A percentile compares a stretch with the other conserved stretches of the same genome.
phyloP scores from a whole-genome alignment of 2,329 filamentous ascomycete genomes.

The Didymella exigua region DNA sequence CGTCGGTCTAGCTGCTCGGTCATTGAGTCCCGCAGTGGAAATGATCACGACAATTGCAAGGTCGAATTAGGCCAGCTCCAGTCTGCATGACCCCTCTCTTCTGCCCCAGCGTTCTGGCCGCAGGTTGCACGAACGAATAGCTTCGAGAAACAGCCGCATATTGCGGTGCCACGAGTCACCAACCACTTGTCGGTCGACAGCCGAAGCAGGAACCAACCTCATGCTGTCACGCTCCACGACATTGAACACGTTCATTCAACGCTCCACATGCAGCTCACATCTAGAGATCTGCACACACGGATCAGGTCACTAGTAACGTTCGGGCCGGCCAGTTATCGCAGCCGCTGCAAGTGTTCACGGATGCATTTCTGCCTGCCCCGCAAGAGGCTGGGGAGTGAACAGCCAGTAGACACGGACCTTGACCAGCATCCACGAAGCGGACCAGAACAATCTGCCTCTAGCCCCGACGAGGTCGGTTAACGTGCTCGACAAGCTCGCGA shows the following conservation, averaged over 20 bases:
- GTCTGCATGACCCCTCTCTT: constrained; percentile 24
- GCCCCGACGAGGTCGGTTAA: constrained; percentile 39
- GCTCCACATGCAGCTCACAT: constrained; percentile 35
- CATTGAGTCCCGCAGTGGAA: constrained; percentile 38
- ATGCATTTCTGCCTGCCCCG: constrained; percentile 25
- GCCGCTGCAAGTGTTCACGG: constrained; percentile 46
- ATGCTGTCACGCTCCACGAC: constrained; percentile 24
- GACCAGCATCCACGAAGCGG: constrained; percentile 23
- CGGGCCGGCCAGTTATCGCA: constrained; percentile 49
- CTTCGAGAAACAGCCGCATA: constrained; percentile 25
- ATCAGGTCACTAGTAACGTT: constrained; percentile 43
- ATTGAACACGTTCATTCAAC: constrained; percentile 17
- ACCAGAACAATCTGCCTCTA: constrained; percentile 25
- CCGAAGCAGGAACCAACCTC: constrained; percentile 28
- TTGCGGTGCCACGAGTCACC: constrained; percentile 31
- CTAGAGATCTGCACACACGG: constrained; percentile 42
- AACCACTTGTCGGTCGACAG: constrained; percentile 26
- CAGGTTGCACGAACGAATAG: constrained; percentile 32
- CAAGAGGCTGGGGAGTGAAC: constrained; percentile 34
- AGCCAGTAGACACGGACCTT: constrained; percentile 31
- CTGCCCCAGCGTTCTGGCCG: constrained; percentile 27
- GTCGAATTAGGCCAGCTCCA: constrained; percentile 32
- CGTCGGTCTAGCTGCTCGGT: constrained; percentile 31
- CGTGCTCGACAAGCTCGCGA: constrained; percentile 40
- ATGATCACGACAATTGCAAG: constrained; percentile 37